Evolutionary conservation across 768 basidiomycete genomes (phyloP).

Genomic region (Strobilomyces confusus): DNA sequence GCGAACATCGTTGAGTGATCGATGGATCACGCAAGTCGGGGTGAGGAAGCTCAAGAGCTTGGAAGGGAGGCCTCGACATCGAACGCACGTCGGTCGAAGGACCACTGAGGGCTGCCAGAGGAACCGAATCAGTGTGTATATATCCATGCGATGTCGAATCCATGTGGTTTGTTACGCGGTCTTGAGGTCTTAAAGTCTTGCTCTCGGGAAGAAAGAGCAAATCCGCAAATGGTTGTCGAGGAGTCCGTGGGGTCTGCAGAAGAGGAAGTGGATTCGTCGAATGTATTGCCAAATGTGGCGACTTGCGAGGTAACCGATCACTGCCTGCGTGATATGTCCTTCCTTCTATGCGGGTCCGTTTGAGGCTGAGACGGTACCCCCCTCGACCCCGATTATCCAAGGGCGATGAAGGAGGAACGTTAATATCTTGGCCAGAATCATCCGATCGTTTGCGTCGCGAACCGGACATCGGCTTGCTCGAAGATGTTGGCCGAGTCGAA

Average conservation of each 20-base stretch:
- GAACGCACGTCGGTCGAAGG: not conserved
- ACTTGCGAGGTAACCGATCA: slow-evolving; percentile 4
- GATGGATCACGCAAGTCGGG: not conserved
- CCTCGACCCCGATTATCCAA: slow-evolving; percentile 2
- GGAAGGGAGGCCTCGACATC: not conserved
- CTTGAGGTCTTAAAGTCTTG: not conserved
- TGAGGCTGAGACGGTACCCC: not conserved
- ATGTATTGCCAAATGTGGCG: slow-evolving; percentile 8
- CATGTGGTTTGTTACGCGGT: not conserved
- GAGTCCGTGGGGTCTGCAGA: slow-evolving; percentile 12
- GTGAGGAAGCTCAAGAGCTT: not conserved
- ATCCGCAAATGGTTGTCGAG: slow-evolving; percentile 20
- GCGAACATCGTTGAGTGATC: not conserved
- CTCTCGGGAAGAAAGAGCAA: slow-evolving; percentile 3
- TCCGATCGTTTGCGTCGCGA: slow-evolving; percentile 5
- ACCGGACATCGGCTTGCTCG: not conserved
- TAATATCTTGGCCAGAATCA: not conserved
- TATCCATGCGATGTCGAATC: slow-evolving; percentile 3
- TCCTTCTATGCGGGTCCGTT: slow-evolving; percentile 17
- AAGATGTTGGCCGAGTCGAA: slow-evolving; percentile 5
- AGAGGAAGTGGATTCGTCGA: not conserved
- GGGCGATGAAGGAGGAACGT: slow-evolving; percentile 8
- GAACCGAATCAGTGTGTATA: slow-evolving; percentile 7
- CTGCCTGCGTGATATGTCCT: not conserved
- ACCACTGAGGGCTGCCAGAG: not conserved